These are phyloP conservation scores for Amanita pallidorosea DNA, from an alignment of 768 basidiomycete species.

Conservation along the genomic window DNA sequence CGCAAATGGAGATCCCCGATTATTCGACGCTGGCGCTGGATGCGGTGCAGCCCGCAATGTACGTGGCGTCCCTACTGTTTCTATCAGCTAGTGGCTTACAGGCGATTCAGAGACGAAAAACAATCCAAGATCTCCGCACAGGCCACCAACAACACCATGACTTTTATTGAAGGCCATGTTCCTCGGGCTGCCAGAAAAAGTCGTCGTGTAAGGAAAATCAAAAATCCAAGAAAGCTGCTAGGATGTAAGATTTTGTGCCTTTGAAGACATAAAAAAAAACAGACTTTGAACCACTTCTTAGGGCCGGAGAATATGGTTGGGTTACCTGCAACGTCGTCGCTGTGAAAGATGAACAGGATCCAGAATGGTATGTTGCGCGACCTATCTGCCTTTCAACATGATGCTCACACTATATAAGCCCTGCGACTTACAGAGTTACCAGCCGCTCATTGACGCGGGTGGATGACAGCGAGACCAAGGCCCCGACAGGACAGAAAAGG, in stretches of 20 bases:
- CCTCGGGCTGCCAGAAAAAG: background rate
- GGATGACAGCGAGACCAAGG: background rate
- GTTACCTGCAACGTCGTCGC: background rate
- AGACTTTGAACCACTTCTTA: background rate
- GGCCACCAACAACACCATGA: background rate
- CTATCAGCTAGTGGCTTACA: background rate
- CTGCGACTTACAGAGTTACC: background rate
- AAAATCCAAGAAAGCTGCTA: background rate
- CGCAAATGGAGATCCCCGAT: background rate
- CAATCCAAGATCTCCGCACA: too few species aligned
- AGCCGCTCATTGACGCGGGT: background rate
- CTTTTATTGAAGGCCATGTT: background rate
- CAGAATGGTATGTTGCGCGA: background rate
- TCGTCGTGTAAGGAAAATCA: background rate
- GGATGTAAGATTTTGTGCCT: background rate
- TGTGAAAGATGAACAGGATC: background rate
- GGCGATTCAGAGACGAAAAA: too few species aligned
- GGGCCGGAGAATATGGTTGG: background rate
- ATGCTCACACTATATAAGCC: background rate
- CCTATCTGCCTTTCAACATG: background rate
- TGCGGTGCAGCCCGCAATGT: background rate
- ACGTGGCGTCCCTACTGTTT: background rate
- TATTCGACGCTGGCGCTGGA: background rate
- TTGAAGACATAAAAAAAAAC: background rate
- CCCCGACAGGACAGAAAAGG: background rate